A percentile compares a stretch with the other conserved stretches of the same genome.
These are phyloP conservation scores for Magnolia kwangsiensis DNA, from an alignment of 164 flowering plant species.

Conservation along the genomic window DNA sequence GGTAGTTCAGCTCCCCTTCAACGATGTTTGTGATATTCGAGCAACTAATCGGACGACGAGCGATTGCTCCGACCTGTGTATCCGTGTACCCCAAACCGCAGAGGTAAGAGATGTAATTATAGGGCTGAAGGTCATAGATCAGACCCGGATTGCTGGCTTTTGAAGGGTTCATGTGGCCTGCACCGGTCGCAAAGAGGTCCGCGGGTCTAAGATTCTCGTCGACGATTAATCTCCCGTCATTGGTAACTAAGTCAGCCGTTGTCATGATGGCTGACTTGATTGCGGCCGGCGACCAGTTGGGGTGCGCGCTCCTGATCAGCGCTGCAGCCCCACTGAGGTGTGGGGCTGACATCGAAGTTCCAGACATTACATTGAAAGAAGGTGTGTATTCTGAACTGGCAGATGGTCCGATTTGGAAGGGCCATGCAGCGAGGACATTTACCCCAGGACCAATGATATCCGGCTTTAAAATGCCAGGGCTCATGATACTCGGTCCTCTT, in stretches of 20 bases:
- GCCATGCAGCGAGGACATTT: conserved; percentile 4
- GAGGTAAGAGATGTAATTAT: conserved; percentile 47
- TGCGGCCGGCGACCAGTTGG: conserved; percentile 16
- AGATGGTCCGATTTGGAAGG: background rate
- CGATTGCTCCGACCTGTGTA: background rate
- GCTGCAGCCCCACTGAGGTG: conserved; percentile 49
- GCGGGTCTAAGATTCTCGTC: conserved; percentile 32
- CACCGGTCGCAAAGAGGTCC: conserved; percentile 34
- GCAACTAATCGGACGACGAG: background rate
- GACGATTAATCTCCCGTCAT: conserved; percentile 19
- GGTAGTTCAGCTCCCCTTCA: conserved; percentile 16
- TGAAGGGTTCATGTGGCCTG: conserved; percentile 41
- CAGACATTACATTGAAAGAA: background rate
- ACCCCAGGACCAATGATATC: conserved; percentile 50
- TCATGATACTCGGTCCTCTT: background rate
- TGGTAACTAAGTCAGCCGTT: conserved; percentile 26
- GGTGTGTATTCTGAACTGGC: background rate
- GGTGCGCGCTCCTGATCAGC: conserved; percentile 42
- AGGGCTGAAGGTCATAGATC: background rate
- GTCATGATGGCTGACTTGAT: conserved; percentile 11
- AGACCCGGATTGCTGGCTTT: conserved; percentile 7
- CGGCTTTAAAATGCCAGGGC: conserved; percentile 50
- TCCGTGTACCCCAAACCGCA: conserved; percentile 36
- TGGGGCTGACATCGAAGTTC: conserved; percentile 7
- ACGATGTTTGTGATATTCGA: background rate